Evolutionary conservation across 192 early-diverging fungal species (phyloP).

Genomic region (Phycomyces nitens): DNA sequence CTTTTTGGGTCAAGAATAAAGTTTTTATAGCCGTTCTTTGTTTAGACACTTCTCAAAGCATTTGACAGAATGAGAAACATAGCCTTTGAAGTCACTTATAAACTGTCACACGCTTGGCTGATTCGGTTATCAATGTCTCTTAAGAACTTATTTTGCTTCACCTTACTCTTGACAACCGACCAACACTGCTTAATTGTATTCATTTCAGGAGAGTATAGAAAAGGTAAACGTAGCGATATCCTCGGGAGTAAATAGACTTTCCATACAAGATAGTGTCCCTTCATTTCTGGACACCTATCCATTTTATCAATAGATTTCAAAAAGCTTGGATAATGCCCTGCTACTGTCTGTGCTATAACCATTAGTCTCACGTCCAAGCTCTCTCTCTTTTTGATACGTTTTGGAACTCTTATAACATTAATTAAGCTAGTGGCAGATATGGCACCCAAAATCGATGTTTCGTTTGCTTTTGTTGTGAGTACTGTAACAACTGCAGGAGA

Average conservation of each 20-base stretch:
- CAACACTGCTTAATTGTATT: slow-evolving; percentile 37
- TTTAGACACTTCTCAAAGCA: slow-evolving; percentile 9
- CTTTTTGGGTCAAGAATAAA: no score
- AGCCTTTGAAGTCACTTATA: no score
- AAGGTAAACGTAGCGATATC: slow-evolving; percentile 24
- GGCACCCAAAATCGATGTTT: no score
- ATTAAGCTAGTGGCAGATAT: no score
- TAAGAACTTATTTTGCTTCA: slow-evolving; percentile 22
- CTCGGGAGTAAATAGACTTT: slow-evolving; percentile 18
- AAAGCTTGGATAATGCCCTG: no score
- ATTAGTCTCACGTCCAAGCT: no score
- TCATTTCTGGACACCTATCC: slow-evolving; percentile 23
- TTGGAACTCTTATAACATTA: no score
- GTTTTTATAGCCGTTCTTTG: slow-evolving; percentile 12
- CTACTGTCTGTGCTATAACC: no score
- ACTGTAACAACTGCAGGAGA: no score
- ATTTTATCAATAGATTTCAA: slow-evolving; percentile 22
- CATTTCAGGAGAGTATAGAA: slow-evolving; percentile 30
- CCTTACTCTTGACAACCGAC: slow-evolving; percentile 26
- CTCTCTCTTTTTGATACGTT: no score
- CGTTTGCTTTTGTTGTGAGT: no score
- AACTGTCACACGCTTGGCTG: slow-evolving; percentile 17
- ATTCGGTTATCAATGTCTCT: slow-evolving; percentile 13
- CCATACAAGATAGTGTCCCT: slow-evolving; percentile 23
- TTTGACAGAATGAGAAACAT: no score